Evolutionary conservation across 371 early-diverging fungal genomes (phyloP), one percentile per base, ranked within the genome.

Genomic region (Zancudomyces culisetae): DNA sequence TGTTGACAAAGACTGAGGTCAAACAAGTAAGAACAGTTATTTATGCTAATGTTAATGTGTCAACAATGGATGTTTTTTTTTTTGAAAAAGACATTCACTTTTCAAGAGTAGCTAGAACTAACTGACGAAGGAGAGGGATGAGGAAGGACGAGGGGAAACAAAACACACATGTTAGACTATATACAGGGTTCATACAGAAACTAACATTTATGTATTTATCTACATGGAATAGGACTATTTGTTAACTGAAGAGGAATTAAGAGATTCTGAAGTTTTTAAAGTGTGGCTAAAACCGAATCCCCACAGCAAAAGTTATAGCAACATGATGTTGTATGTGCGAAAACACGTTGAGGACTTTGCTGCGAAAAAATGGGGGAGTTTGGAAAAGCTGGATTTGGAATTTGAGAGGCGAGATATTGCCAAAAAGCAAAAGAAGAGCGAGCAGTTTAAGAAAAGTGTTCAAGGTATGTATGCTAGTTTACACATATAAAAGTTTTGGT

Each of bases 1-100:
- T 94, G 45, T 69, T 92, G 46, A 94, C 92, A n/a, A 94, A 94
- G 60, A 90, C 94, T 2, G 94, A 94, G 59, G 83, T 81, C 29
- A 81, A 76, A 55, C 75, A 80, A 62, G 79, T 70, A 64, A 60
- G 50, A 22, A 6, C 4, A n/a, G 3, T 22, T 12, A 39, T 51
- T 29, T 13, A 19, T n/a, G 49, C 18, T 45, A 20, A 6, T 3
- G 4, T 26, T 21, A 40, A 40, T 40, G 13, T 13, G 13, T 40
- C 40, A 13, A 40, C 13, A 40, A 40, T 40, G n/a, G n/a, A n/a
- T n/a, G n/a, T n/a, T n/a, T n/a, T n/a, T n/a, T n/a, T n/a, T n/a
- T n/a, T n/a, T n/a, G n/a, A n/a, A n/a, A n/a, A n/a, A n/a, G n/a
- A n/a, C n/a, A n/a, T n/a, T n/a, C n/a, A n/a, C n/a, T n/a, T n/a